These are phyloP conservation scores for Castanea sativa DNA, from an alignment of 306 rosid species.

Conservation along the genomic window DNA sequence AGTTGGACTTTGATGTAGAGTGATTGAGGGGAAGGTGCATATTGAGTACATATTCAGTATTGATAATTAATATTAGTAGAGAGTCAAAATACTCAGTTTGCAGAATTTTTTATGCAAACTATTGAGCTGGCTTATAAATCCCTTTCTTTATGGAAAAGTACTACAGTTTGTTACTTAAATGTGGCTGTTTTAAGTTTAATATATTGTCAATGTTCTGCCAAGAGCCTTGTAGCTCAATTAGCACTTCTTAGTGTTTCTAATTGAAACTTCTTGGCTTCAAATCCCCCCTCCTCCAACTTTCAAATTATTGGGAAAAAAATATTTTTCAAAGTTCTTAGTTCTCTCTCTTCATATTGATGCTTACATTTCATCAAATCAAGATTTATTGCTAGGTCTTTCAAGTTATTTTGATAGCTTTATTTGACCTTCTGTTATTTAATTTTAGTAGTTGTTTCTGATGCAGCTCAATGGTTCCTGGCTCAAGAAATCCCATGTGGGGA, in stretches of 20 bases:
- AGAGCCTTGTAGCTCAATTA: no score
- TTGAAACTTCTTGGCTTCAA: no score
- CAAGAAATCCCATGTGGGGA: constrained; percentile 99
- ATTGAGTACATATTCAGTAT: not conserved
- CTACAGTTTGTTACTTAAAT: not conserved
- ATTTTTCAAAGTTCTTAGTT: not conserved
- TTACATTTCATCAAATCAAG: not conserved
- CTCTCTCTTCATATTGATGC: not conserved
- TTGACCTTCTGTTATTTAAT: constrained; percentile 2
- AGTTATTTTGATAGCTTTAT: constrained; percentile 5
- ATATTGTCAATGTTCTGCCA: not conserved
- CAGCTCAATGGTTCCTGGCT: constrained; percentile 99
- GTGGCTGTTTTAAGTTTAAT: not conserved
- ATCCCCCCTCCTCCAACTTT: no score
- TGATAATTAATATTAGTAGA: not conserved
- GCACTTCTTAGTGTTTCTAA: no score
- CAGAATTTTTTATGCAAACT: not conserved
- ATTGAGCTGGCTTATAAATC: not conserved
- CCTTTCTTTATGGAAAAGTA: not conserved
- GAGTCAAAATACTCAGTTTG: not conserved
- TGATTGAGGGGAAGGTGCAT: not conserved
- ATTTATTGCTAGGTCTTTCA: constrained; percentile 12
- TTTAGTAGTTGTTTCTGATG: constrained; percentile 36
- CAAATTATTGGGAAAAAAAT: no score
- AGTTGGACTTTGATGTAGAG: not conserved